Evolutionary conservation across 768 basidiomycete species (phyloP).

Genomic region (Daedaleopsis sinensis): DNA sequence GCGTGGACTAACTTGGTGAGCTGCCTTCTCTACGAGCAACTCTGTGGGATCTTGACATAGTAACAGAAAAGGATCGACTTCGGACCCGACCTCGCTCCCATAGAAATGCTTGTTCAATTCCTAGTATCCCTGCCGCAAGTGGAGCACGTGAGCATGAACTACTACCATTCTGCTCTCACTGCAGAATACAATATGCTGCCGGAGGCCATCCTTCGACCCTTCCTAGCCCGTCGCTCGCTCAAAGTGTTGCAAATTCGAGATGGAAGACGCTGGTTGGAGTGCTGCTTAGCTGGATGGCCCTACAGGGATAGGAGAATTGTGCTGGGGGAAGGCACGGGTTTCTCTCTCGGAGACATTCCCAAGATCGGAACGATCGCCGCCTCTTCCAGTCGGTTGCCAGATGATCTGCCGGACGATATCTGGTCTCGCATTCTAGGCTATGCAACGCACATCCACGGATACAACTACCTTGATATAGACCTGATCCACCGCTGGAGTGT

Average conservation of each 20-base stretch:
- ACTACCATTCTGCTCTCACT: background rate
- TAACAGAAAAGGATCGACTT: conserved; percentile 1
- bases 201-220: background rate
- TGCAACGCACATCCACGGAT: conserved; percentile 2
- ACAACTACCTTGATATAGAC: background rate
- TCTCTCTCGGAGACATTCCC: background rate
- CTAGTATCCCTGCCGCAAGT: background rate
- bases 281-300: background rate
- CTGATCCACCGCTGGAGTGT: background rate
- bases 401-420: conserved; percentile 1
- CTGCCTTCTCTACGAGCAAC: background rate
- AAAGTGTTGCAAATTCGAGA: conserved; percentile 5
- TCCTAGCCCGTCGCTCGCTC: background rate
- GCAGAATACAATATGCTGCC: too few species aligned
- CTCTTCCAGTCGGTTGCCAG: background rate
- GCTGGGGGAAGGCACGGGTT: conserved; percentile 6
- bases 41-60: background rate
- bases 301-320: background rate
- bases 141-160: background rate
- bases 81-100: background rate
- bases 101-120: background rate
- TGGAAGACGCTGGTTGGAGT: background rate
- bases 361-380: background rate
- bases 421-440: conserved; percentile 5
- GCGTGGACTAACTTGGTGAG: conserved; percentile 6